These are phyloP conservation scores for Simmondsia chinensis DNA, from an alignment of 148 eudicot species.

Conservation along the genomic window DNA sequence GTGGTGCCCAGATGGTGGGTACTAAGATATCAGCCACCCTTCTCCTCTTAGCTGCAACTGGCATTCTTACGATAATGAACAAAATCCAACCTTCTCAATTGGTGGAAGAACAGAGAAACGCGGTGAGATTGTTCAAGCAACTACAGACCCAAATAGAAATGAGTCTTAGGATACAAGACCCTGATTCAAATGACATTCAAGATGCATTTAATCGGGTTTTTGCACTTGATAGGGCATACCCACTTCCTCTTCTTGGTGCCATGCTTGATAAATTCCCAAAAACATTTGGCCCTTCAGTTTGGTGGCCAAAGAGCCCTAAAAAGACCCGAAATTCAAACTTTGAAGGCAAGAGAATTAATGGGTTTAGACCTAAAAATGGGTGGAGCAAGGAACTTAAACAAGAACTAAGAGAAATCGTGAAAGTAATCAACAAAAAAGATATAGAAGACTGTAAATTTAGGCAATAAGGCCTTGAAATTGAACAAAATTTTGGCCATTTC, in stretches of 20 bases:
- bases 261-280: conserved; percentile 63
- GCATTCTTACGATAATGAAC: conserved; percentile 39
- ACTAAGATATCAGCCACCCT: conserved; percentile 36
- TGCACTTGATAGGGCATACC: conserved; percentile 56
- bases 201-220: conserved; percentile 33
- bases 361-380: conserved; percentile 16
- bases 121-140: conserved; percentile 37
- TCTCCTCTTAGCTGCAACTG: conserved; percentile 39
- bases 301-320: conserved; percentile 36
- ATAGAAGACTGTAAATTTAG: conserved; percentile 44
- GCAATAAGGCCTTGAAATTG: conserved; percentile 45
- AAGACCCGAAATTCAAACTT: neutral
- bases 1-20: conserved; percentile 2
- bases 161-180: conserved; percentile 8
- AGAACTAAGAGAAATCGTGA: conserved; percentile 36
- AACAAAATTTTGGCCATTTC: conserved; percentile 42
- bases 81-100: conserved; percentile 75
- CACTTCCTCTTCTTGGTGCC: conserved; percentile 49
- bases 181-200: conserved; percentile 19
- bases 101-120: conserved; percentile 58
- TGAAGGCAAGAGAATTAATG: too few relatives aligned
- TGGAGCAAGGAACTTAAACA: conserved; percentile 43
- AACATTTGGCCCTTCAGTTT: conserved; percentile 30
- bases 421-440: conserved; percentile 32
- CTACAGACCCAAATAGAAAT: conserved; percentile 24